Conservation (phyloP, 31 red algal species). For the Endocladia muricata region DNA sequence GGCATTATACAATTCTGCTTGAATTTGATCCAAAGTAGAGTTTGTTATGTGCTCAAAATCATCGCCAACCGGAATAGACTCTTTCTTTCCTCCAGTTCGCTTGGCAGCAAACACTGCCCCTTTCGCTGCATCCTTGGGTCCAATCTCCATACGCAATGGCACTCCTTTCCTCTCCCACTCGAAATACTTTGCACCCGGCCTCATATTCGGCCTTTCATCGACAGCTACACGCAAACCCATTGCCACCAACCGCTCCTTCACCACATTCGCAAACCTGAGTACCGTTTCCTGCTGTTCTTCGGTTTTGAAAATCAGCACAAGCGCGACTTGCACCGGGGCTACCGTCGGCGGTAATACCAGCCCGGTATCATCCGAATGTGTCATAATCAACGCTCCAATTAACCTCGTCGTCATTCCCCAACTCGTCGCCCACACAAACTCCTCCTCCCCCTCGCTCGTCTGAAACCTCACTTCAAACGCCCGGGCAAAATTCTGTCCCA, state of each 20-base stretch:
- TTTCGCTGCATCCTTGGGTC: slow-evolving; percentile 69
- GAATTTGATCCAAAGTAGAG: slow-evolving; percentile 55
- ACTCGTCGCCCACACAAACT: slow-evolving; percentile 82
- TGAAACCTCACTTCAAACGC: slow-evolving; percentile 87
- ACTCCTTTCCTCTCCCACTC: slow-evolving; percentile 98
- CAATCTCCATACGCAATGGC: slow-evolving; percentile 90
- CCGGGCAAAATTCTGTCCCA: slow-evolving; percentile 93
- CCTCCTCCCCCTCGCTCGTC: slow-evolving; percentile 23
- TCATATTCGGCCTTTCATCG: slow-evolving; percentile 74
- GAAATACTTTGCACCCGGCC: slow-evolving; percentile 88
- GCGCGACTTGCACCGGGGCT: slow-evolving; percentile 84
- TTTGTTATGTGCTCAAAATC: slow-evolving; percentile 28
- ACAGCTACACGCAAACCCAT: slow-evolving; percentile 53
- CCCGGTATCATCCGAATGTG: slow-evolving; percentile 90
- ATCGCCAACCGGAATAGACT: slow-evolving; percentile 50
- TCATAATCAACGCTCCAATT: slow-evolving; percentile 96
- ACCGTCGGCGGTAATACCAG: slow-evolving; percentile 84
- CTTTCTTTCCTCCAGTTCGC: slow-evolving; percentile 54
- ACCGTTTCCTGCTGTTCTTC: slow-evolving; percentile 40
- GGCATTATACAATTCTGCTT: slow-evolving; percentile 54
- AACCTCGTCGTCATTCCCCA: slow-evolving; percentile 96
- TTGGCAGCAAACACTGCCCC: slow-evolving; percentile 48
- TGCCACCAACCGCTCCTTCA: slow-evolving; percentile 18
- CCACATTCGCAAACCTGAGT: slow-evolving; percentile 1
- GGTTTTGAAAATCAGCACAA: slow-evolving; percentile 83